A percentile compares a stretch with the other conserved stretches of the same genome.
These are phyloP conservation scores for Inonotus obliquus DNA, from an alignment of 1,284 basidiomycete genomes.

Conservation along the genomic window DNA sequence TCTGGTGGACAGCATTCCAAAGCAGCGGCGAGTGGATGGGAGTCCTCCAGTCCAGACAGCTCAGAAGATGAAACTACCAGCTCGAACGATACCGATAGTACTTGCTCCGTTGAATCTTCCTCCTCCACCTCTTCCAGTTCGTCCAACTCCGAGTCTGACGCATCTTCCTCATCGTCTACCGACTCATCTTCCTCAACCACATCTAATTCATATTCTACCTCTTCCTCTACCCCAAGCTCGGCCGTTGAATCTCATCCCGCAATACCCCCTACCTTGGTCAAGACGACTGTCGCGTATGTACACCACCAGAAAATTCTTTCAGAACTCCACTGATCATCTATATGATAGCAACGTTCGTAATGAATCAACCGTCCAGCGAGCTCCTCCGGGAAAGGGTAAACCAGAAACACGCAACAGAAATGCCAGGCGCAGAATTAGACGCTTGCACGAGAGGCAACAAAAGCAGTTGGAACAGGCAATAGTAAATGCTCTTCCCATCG, in stretches of 20 bases:
- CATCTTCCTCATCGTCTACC: not conserved
- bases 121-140: not conserved
- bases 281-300: constrained; percentile 15
- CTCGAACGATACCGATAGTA: not conserved
- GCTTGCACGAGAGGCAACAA: constrained; percentile 30
- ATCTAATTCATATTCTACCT: constrained; percentile 17
- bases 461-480: constrained; percentile 10
- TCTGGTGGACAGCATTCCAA: not conserved
- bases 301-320: constrained; percentile 21
- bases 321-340: not conserved
- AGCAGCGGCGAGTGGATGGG: not conserved
- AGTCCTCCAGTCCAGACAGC: not conserved
- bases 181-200: not conserved
- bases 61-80: constrained; percentile 15
- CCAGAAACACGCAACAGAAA: constrained; percentile 63
- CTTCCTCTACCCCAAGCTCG: not conserved
- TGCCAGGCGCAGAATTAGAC: constrained; percentile 52
- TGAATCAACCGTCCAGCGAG: constrained; percentile 20
- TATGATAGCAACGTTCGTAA: not conserved
- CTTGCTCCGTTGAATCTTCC: too few relatives aligned
- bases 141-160: constrained; percentile 23
- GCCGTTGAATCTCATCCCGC: not conserved
- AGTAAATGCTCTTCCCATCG: constrained; percentile 16
- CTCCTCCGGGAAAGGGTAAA: constrained; percentile 65
- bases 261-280: not conserved